Conservation (phyloP, 345 rosid species). For the Pugionium cornutum region DNA sequence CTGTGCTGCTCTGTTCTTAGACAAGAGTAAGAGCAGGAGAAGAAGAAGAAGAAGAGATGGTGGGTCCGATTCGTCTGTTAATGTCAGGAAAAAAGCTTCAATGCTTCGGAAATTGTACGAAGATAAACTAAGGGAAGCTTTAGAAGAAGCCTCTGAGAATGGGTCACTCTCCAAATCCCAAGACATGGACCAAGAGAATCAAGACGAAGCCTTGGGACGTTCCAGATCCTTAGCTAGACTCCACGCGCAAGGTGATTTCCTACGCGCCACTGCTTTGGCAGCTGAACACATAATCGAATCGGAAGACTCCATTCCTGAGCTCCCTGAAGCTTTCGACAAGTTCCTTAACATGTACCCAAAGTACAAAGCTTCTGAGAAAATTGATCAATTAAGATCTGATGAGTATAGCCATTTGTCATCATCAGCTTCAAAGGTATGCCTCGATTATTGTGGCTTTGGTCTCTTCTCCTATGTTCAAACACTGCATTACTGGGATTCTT, state of each 20-base stretch:
- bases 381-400: slow-evolving; percentile 65
- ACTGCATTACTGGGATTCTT: slow-evolving; percentile 67
- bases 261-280: slow-evolving; percentile 73
- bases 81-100: slow-evolving; percentile 48
- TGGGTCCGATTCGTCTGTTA: slow-evolving; percentile 63
- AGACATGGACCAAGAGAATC: slow-evolving; percentile 55
- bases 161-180: slow-evolving; percentile 75
- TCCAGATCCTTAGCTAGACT: slow-evolving; percentile 88
- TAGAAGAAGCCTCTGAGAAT: slow-evolving; percentile 86
- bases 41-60: slow-evolving; percentile 24
- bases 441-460: slow-evolving; percentile 92
- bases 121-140: slow-evolving; percentile 76
- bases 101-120: slow-evolving; percentile 72
- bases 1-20: slow-evolving; percentile 90
- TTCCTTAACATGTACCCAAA: slow-evolving; percentile 83
- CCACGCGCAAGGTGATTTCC: slow-evolving; percentile 74
- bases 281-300: slow-evolving; percentile 55
- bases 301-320: slow-evolving; percentile 58
- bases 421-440: slow-evolving; percentile 69
- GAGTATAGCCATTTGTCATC: slow-evolving; percentile 60
- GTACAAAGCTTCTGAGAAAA: slow-evolving; percentile 62
- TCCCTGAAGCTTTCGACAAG: slow-evolving; percentile 65
- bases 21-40: slow-evolving; percentile 67
- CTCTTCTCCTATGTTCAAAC: slow-evolving; percentile 74
- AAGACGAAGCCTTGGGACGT: slow-evolving; percentile 57